Base-by-base conservation (phyloP, 2,329 filamentous ascomycete species). In the Sclerotinia trifoliorum region DNA sequence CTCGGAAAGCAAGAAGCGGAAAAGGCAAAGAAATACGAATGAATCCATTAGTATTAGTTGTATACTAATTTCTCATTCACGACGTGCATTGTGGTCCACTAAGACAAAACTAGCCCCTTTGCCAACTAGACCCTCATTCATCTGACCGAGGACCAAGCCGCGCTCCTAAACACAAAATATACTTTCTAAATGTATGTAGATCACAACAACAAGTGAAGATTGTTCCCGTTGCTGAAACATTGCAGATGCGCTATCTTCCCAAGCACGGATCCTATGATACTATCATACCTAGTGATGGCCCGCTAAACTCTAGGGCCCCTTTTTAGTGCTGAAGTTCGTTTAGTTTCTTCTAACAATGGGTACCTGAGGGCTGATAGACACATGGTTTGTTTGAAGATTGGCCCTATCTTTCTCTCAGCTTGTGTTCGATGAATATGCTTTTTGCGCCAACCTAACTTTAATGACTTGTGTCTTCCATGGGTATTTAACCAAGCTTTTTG, bases 161-260 rank as follows among this genome's bases (percentile, higher is more conserved):
- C 29, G 21, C 54, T 56, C 29, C 29, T 35, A 39, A 24, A 60
- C n/a, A n/a, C 56, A 44, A 44, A 44, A 39, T 21, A 60, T 39
- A 32, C 39, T 55, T 65, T 51, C 11, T 10, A 42, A 54, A 15
- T 29, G 13, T 11, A 55, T 55, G 32, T 24, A n/a, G 62, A 65
- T 51, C 49, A n/a, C 19, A 17, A 24, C 19, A 39, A 44, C 52
- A 32, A 42, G 39, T 39, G 39, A 42, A 26, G 26, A 52, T 42
- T 65, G 54, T 56, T 65, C 11, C 49, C 35, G 48, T 48, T 56
- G 62, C 35, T 65, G 62, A 65, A 65, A 65, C 51, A n/a, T 13
- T 19, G 6, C 6, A 54, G 8, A 46, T 35, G 32, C 24, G 26
- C 62, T 55, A 56, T 62, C 29, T 29, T n/a, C 46, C 24, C 6